Evolutionary conservation across 495 filamentous ascomycete species (phyloP), one percentile per base, ranked within the genome.

Genomic region (Penicillium diatomitis): DNA sequence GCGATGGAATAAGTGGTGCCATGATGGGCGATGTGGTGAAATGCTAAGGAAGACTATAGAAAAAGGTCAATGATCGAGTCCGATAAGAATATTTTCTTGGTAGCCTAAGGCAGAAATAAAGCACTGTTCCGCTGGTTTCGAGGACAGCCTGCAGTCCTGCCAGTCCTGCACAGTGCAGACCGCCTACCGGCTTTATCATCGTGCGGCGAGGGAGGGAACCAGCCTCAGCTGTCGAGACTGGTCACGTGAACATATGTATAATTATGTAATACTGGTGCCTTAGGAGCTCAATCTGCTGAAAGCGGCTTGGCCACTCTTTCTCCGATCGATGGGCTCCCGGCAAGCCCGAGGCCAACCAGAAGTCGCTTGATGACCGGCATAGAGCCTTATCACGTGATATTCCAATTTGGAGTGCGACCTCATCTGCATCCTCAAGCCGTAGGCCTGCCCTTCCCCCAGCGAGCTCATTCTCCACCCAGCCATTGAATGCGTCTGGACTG

Each of bases 1-100:
- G 66, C 46, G 73, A 76, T 29, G 70, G 55, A 44, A 71, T 57
- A 52, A 66, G 61, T 57, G 73, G 73, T 54, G 72, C 70, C 75
- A 78, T 78, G 48, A 52, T 59, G 62, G 49, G 36, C 43, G 53
- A 48, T 35, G 46, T 53, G 43, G 50, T 53, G 44, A 47, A 47
- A 41, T 52, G 36, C 52, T 46, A 53, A 50, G 29, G 51, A 52
- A 51, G 58, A 54, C 20, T 20, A 20, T 20, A 30, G 34, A 44
- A 50, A 49, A 56, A 66, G 64, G 63, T 65, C 62, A 56, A 61
- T 60, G 64, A 69, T 62, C 52, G 44, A 59, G 20, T 20, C 20
- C 55, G 62, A 58, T 65, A 57, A 64, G 51, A 61, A 60, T 60
- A 55, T 58, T 69, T 69, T 68, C 61, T 52, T 55, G 27, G 51